Conservation (phyloP, 345 rosid species). For the Euphorbia pulcherrima region DNA sequence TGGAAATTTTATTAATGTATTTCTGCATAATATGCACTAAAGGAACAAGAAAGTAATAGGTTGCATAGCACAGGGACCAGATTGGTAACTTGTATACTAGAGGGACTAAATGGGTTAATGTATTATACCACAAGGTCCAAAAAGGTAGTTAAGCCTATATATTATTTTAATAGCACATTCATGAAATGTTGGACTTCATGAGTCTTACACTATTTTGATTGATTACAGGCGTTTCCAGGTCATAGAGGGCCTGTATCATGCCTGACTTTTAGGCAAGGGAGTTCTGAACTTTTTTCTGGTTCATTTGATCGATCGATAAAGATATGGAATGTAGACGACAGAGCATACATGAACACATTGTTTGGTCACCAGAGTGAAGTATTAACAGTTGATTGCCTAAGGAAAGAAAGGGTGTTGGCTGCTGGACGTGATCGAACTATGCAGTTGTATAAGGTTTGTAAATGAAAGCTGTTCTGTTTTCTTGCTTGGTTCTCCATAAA, state of each 20-base stretch:
- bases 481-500: neutral
- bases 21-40: too few relatives aligned
- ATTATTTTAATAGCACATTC: neutral
- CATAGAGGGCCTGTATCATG: constrained; percentile 82
- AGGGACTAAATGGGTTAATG: too few relatives aligned
- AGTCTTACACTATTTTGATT: constrained; percentile 21
- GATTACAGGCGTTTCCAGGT: constrained; percentile 83
- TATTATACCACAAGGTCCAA: too few relatives aligned
- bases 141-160: too few relatives aligned
- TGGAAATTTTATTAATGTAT: too few relatives aligned
- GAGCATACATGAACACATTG: constrained; percentile 63
- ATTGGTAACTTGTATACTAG: too few relatives aligned
- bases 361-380: constrained; percentile 90
- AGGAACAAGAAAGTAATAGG: too few relatives aligned
- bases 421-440: constrained; percentile 87
- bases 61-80: too few relatives aligned
- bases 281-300: constrained; percentile 90
- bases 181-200: neutral
- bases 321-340: constrained; percentile 89
- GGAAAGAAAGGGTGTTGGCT: constrained; percentile 73
- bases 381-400: constrained; percentile 61
- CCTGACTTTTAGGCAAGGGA: constrained; percentile 79
- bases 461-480: neutral
- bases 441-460: constrained; percentile 56
- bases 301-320: constrained; percentile 91